Conservation (phyloP, 495 filamentous ascomycete genomes). For the Symbiotaphrina buchneri region DNA sequence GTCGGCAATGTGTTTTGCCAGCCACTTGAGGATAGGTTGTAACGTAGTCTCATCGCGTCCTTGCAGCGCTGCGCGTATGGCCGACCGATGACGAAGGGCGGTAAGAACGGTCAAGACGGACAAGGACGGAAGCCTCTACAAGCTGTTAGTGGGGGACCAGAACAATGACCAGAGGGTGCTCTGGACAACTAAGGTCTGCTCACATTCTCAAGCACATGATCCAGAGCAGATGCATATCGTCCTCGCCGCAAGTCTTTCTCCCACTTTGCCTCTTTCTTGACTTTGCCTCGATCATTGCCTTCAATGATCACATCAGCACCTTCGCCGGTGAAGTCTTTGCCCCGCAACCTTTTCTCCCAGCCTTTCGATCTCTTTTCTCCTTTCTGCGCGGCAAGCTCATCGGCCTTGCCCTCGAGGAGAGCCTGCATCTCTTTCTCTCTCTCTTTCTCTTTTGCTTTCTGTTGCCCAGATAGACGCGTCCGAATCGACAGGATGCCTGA, state of each 20-base stretch:
- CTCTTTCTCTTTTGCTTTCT: conserved; percentile 56
- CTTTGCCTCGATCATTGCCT: conserved; percentile 31
- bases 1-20: conserved; percentile 52
- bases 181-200: conserved; percentile 6
- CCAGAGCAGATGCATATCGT: conserved; percentile 53
- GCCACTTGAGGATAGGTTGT: conserved; percentile 65
- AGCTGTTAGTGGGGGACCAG: neutral
- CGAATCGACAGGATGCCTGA: conserved; percentile 73
- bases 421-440: conserved; percentile 73
- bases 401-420: conserved; percentile 50
- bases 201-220: conserved; percentile 42
- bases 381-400: conserved; percentile 41
- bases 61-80: conserved; percentile 57
- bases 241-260: conserved; percentile 60
- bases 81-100: conserved; percentile 70
- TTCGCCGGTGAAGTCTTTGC: conserved; percentile 68
- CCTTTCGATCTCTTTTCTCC: conserved; percentile 42
- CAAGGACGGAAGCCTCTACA: conserved; percentile 27
- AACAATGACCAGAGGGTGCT: neutral
- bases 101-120: conserved; percentile 53
- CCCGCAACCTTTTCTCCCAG: conserved; percentile 43
- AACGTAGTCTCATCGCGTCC: conserved; percentile 66
- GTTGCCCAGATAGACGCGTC: conserved; percentile 64
- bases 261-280: conserved; percentile 50
- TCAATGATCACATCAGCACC: conserved; percentile 73